Base-by-base conservation (phyloP, 2,329 filamentous ascomycete species). In the Colletotrichum gigasporum region DNA sequence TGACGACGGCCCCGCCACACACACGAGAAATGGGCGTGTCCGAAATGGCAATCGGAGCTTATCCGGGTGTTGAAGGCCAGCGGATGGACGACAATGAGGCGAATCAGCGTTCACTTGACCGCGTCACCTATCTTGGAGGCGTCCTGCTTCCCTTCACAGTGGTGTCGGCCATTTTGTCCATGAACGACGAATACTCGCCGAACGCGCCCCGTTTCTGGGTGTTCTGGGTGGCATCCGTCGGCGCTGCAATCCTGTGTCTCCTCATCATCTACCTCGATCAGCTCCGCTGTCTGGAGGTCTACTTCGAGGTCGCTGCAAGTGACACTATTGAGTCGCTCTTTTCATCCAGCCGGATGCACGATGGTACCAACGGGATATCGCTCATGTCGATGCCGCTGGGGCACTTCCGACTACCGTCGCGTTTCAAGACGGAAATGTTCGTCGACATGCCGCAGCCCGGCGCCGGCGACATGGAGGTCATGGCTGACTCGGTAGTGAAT, bases 81-180 rank as follows among this genome's bases (percentile, higher is more conserved):
- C 54, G 42, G 55, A 32, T 20, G 11, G 56, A 61, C 14, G 42
- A 66, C 1, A 69, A 68, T 5, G 73, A 77, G 30, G 72, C 75
- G 57, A 79, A 79, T 65, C 69, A 79, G 55, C 75, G 77, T 14
- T 76, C 78, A 18, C 75, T 85, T 7, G 78, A 83, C 70, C 79
- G 83, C 5, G 79, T 85, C 12, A 75, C 80, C 1, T 85, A 85
- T 70, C 75, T 85, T 10, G 83, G 82, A 48, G 83, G 82, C 0
- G 69, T 85, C 1, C 72, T 85, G 5, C 75, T 85, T 1, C 83
- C 83, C 2, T 69, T 85, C 16, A 81, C 80, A 4, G 75, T 85
- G 12, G 78, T 85, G 4, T 80, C 82, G 0, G 76, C 80, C 11
- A 75, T 85, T 8, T 73, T 85, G 12, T 80, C 80, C 12, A 85